These are phyloP conservation scores for Verticillium nonalfalfae DNA, from an alignment of 2,329 filamentous ascomycete genomes.

Conservation along the genomic window DNA sequence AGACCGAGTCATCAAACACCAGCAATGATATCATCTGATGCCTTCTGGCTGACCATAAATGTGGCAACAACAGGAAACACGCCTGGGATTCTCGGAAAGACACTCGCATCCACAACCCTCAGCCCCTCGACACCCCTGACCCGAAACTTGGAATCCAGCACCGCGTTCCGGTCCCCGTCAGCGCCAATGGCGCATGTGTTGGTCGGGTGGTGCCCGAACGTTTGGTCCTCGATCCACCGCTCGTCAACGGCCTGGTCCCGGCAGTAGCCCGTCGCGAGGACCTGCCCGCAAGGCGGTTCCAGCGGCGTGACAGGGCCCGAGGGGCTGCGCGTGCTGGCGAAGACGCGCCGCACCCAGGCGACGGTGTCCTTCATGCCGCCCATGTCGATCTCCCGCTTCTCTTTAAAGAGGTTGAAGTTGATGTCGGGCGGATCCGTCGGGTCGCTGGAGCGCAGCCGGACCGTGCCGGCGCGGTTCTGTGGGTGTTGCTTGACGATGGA, in stretches of 20 bases:
- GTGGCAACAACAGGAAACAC: constrained; percentile 38
- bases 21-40: constrained; percentile 45
- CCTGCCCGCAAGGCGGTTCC: constrained; percentile 13
- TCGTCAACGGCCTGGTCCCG: constrained; percentile 34
- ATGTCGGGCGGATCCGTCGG: constrained; percentile 56
- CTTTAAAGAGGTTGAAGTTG: constrained; percentile 46
- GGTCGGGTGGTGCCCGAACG: constrained; percentile 49
- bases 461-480: constrained; percentile 44
- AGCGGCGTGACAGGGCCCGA: constrained; percentile 11
- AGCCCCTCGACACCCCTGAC: constrained; percentile 29
- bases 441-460: constrained; percentile 47
- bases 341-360: constrained; percentile 19
- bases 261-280: constrained; percentile 12
- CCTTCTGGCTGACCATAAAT: constrained; percentile 56
- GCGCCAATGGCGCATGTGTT: constrained; percentile 48
- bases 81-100: constrained; percentile 19
- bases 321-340: constrained; percentile 11
- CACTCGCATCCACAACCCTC: constrained; percentile 20
- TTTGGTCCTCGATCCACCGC: constrained; percentile 29
- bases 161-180: constrained; percentile 41
- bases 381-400: constrained; percentile 25
- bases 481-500: constrained; percentile 27
- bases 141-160: constrained; percentile 47
- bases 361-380: constrained; percentile 42
- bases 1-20: neutral